phyloP scores from a whole-genome alignment of 352 stramenopile species.

The Phytophthora pisi region DNA sequence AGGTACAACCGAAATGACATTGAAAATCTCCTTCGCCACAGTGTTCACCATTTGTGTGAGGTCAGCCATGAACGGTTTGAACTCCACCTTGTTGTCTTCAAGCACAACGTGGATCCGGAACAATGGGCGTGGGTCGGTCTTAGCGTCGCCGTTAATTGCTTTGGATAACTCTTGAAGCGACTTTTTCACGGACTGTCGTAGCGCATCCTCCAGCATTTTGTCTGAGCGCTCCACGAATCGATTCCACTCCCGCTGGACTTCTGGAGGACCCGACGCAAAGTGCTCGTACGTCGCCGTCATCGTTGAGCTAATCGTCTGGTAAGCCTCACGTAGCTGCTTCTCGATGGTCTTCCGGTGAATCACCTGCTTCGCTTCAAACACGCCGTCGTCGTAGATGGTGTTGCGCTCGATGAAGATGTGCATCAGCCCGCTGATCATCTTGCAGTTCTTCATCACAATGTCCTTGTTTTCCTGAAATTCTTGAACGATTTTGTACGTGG shows the following conservation, averaged over 20 bases:
- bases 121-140: constrained; percentile 90
- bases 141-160: constrained; percentile 94
- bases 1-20: constrained; percentile 91
- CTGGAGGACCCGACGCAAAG: constrained; percentile 87
- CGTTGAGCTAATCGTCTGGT: constrained; percentile 87
- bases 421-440: constrained; percentile 87
- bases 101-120: constrained; percentile 95
- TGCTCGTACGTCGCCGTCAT: constrained; percentile 93
- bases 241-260: constrained; percentile 94
- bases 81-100: constrained; percentile 93
- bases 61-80: constrained; percentile 94
- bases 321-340: constrained; percentile 73
- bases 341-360: constrained; percentile 89
- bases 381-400: constrained; percentile 92
- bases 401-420: constrained; percentile 95
- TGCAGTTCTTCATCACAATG: constrained; percentile 88
- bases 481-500: constrained; percentile 88
- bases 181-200: constrained; percentile 94
- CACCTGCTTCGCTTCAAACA: constrained; percentile 93
- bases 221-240: constrained; percentile 91
- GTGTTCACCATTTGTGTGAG: constrained; percentile 95
- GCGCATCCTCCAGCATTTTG: constrained; percentile 89
- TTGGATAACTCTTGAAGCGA: constrained; percentile 94
- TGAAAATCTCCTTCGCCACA: constrained; percentile 96
- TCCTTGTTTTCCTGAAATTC: constrained; percentile 92